Conservation (phyloP, 2,329 filamentous ascomycete genomes). For the Clonostachys sp. region DNA sequence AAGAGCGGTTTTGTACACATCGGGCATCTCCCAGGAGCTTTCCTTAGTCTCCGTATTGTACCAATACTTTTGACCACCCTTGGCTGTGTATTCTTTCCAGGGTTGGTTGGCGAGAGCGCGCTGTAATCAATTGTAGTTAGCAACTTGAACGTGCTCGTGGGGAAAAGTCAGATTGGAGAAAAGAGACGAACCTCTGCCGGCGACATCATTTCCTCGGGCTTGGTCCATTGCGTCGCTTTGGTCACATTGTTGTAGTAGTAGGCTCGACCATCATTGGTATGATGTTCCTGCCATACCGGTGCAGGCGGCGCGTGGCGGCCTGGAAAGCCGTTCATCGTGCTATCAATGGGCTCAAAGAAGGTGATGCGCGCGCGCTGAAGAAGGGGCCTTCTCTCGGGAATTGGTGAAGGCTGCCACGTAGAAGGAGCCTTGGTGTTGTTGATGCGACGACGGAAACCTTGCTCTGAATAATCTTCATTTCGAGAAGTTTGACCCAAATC, state of each 20-base stretch:
- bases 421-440: too few species aligned
- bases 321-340: constrained; percentile 54
- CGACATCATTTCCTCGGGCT: constrained; percentile 85
- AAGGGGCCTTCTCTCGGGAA: too few species aligned
- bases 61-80: constrained; percentile 90
- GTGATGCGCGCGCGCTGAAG: too few species aligned
- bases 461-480: too few species aligned
- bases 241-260: constrained; percentile 91
- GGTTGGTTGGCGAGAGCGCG: constrained; percentile 76
- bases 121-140: constrained; percentile 32
- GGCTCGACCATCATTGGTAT: constrained; percentile 72
- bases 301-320: constrained; percentile 44
- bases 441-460: too few species aligned
- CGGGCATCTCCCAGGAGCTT: constrained; percentile 94
- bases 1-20: constrained; percentile 71
- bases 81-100: constrained; percentile 89
- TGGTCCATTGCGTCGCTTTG: constrained; percentile 89
- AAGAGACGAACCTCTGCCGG: constrained; percentile 62
- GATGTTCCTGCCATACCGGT: constrained; percentile 73
- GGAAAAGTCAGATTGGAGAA: background rate
- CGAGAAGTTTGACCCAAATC: too few species aligned
- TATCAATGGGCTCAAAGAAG: too few species aligned
- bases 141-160: background rate
- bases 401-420: too few species aligned
- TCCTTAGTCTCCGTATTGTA: constrained; percentile 88